Conservation (phyloP, 768 basidiomycete genomes). For the Pholiota conissans region DNA sequence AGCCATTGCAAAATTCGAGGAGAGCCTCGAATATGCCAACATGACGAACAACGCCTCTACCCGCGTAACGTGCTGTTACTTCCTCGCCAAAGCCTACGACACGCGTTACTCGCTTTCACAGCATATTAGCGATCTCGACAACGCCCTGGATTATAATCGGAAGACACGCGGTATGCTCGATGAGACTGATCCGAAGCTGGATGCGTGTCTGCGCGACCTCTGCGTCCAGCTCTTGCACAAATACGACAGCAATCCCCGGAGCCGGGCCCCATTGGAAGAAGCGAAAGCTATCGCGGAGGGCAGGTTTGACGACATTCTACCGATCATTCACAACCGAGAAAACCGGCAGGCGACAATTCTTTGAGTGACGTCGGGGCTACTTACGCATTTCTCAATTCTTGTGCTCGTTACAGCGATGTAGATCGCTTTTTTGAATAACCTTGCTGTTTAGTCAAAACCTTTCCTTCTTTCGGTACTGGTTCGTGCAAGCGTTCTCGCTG, state of each 20-base stretch:
- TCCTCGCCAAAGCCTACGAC: neutral
- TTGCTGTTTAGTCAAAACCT: too few species aligned
- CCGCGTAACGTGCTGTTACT: neutral
- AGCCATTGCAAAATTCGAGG: neutral
- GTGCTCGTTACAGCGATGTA: too few species aligned
- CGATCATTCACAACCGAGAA: neutral
- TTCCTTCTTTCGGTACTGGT: too few species aligned
- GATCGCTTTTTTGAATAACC: too few species aligned
- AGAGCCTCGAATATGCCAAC: neutral
- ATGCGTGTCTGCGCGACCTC: neutral
- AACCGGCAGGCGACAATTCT: neutral
- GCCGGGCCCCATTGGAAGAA: neutral
- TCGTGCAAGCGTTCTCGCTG: too few species aligned
- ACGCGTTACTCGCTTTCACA: neutral
- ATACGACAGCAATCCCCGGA: neutral
- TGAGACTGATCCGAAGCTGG: neutral
- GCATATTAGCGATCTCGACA: neutral
- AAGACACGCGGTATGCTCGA: neutral
- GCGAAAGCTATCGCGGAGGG: neutral
- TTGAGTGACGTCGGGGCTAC: too few species aligned
- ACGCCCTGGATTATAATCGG: neutral
- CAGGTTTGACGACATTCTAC: neutral
- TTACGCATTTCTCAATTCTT: too few species aligned
- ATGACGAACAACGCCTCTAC: neutral
- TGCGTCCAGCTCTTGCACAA: neutral